Base-by-base conservation (phyloP, 1,284 basidiomycete genomes). In the Cryptococcus sp. region DNA sequence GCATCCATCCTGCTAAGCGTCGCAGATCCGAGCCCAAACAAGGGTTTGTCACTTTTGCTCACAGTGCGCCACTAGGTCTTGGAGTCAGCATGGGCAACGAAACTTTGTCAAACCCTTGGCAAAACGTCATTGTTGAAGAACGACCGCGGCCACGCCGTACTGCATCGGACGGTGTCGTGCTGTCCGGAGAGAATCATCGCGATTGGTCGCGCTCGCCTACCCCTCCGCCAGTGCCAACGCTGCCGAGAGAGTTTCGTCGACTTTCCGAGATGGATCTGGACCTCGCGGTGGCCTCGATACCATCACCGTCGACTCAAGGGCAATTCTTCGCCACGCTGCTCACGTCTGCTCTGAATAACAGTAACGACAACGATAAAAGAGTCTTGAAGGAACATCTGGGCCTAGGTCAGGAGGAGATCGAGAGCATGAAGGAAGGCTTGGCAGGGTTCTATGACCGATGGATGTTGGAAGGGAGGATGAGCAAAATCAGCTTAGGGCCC, bases 11-110 rank as follows among this genome's bases (percentile, higher is more conserved):
- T 19, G 50, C 65, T 7, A 71, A 72, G 60, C 64, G 73, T 10
- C 68, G 72, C 51, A 74, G 72, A 54, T 76, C 73, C 17, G 73
- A 72, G 35, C 62, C 67, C 15, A 63, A 67, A 22, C 63, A 66
- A 11, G 57, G 61, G 13, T 50, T 58, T 15, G 27, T 49, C 5
- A 47, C 52, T n/a, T 40, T 38, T n/a, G 38, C 47, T 25, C 27
- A 25, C 19, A 39, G 13, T 10, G 30, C 17, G 27, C 39, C 50
- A 27, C 50, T 64, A 23, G 72, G 71, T 1, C 58, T 73, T 16
- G 68, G 68, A 16, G 62, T 70, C 27, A 60, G 52, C 17, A 57
- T 57, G 25, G 57, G 48, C 25, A 27, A 54, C 25, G 58, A 58
- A n/a, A 49, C 47, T 7, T 43, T 42, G 17, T 15, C 57, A 8